Percentiles rank a stretch among this genome's conserved stretches.
phyloP scores from a whole-genome alignment of 352 stramenopile species.

The Pythium angustatum region DNA sequence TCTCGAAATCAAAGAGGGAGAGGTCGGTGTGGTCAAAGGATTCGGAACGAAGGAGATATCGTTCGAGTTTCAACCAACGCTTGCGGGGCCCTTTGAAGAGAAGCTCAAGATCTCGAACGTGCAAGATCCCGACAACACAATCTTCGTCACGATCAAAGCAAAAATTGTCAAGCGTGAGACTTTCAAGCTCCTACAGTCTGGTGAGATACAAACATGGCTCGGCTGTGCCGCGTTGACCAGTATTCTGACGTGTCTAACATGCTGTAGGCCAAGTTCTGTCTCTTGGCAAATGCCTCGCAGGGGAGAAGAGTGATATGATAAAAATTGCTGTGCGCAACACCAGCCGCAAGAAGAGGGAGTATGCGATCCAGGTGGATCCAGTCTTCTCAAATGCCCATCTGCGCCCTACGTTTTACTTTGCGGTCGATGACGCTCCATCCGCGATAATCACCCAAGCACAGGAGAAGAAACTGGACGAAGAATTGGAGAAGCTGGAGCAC shows the following conservation, averaged over 20 bases:
- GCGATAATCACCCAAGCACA: conserved; percentile 87
- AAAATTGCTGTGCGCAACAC: conserved; percentile 88
- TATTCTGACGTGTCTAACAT: conserved; percentile 3
- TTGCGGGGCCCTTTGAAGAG: conserved; percentile 87
- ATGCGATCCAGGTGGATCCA: conserved; percentile 84
- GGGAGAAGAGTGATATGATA: conserved; percentile 81
- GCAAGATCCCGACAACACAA: conserved; percentile 86
- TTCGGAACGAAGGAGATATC: conserved; percentile 90
- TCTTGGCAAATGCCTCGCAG: conserved; percentile 81
- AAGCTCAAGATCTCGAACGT: conserved; percentile 90
- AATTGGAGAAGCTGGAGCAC: conserved; percentile 89
- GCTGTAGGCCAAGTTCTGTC: conserved; percentile 76
- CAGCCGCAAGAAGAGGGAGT: conserved; percentile 86
- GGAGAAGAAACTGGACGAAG: conserved; percentile 89
- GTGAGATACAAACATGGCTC: conserved; percentile 30
- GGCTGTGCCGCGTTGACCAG: background rate
- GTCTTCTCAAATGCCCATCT: conserved; percentile 63
- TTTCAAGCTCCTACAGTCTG: conserved; percentile 88
- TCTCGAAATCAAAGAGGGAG: conserved; percentile 87
- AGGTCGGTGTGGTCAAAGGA: conserved; percentile 83
- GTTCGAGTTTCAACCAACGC: conserved; percentile 86
- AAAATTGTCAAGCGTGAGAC: conserved; percentile 89
- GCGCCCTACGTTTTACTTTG: conserved; percentile 82
- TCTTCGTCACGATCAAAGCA: conserved; percentile 89
- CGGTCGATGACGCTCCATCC: conserved; percentile 78